These are phyloP conservation scores for Ophiostoma ulmi DNA, from an alignment of 2,329 filamentous ascomycete species.

Conservation along the genomic window DNA sequence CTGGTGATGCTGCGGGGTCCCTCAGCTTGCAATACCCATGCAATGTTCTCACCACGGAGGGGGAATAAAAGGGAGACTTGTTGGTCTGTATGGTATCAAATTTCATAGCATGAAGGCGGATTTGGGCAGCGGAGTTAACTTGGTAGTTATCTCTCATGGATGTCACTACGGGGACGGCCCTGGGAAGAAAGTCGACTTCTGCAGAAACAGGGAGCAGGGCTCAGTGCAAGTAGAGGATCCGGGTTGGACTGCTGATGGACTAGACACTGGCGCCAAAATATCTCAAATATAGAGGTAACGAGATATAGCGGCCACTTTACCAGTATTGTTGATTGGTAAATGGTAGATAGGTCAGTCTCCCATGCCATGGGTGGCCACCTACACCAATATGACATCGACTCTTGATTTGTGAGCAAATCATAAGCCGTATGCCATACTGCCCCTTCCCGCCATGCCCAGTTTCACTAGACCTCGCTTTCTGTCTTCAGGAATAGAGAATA, in stretches of 20 bases:
- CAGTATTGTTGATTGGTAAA: conserved; percentile 31
- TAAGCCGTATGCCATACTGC: background rate
- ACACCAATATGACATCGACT: conserved; percentile 10
- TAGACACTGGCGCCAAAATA: background rate
- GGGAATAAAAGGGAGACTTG: background rate
- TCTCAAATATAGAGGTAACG: conserved; percentile 18
- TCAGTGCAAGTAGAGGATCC: background rate
- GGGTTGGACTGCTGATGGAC: background rate
- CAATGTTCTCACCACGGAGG: background rate
- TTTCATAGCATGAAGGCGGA: conserved; percentile 24
- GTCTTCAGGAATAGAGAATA: background rate
- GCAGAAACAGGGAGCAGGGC: background rate
- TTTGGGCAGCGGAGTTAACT: conserved; percentile 24
- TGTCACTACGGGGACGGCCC: background rate
- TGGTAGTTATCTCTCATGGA: conserved; percentile 1
- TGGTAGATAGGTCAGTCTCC: conserved; percentile 28
- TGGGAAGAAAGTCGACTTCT: background rate
- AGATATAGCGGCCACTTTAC: conserved; percentile 29
- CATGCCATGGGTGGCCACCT: conserved; percentile 27
- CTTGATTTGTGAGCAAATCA: conserved; percentile 20
- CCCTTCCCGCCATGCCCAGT: background rate
- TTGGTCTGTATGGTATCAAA: background rate
- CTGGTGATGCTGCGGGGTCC: conserved; percentile 23
- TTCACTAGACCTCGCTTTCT: conserved; percentile 4
- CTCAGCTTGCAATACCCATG: background rate